Evolutionary conservation across 257 asterid genomes (phyloP).

Genomic region (Haberlea rhodopensis): DNA sequence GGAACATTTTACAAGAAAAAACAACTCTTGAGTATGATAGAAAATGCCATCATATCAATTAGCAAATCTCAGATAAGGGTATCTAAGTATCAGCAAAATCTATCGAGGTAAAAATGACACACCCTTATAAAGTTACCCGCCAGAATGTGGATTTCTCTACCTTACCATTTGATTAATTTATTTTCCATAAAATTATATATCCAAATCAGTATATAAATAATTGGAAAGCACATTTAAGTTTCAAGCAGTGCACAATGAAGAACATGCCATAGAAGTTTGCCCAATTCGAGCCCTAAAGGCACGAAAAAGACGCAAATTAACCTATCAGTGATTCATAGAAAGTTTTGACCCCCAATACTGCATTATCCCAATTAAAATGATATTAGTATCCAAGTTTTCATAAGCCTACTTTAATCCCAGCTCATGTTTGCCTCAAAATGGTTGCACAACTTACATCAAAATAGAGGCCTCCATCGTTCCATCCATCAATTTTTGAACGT

Average conservation of each 20-base stretch:
- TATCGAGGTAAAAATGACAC: not conserved
- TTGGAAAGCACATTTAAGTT: no score
- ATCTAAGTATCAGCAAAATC: not conserved
- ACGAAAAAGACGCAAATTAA: not conserved
- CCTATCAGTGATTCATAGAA: not conserved
- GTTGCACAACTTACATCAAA: slow-evolving; percentile 55
- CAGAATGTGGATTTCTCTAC: no score
- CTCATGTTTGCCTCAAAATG: not conserved
- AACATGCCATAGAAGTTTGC: not conserved
- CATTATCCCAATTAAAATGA: not conserved
- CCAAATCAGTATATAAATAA: not conserved
- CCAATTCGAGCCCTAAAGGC: not conserved
- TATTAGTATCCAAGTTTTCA: not conserved
- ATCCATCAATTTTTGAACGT: slow-evolving; percentile 92
- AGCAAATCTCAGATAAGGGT: not conserved
- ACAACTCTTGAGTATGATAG: slow-evolving; percentile 11
- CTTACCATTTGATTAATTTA: no score
- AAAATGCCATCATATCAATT: not conserved
- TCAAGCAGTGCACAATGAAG: no score
- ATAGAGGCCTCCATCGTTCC: slow-evolving; percentile 84
- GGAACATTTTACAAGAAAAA: slow-evolving; percentile 25
- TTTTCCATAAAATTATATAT: no score
- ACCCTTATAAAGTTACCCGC: not conserved
- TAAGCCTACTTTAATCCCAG: not conserved
- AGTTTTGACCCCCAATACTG: not conserved